Conservation (phyloP, 1,284 basidiomycete species). For the Paramarasmius palmivorus region DNA sequence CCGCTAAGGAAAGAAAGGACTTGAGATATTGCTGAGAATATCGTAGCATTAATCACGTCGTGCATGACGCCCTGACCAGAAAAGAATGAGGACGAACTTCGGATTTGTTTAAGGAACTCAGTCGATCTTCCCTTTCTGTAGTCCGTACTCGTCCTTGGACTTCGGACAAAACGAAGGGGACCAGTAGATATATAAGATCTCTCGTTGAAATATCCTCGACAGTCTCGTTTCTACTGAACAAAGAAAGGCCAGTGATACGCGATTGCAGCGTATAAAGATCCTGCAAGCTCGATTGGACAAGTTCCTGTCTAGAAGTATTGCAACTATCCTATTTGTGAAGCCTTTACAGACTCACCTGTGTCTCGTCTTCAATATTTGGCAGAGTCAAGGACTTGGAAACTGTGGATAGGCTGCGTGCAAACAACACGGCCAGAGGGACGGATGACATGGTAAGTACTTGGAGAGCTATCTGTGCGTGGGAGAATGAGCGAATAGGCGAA, state of each 20-base stretch:
- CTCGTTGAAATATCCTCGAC: conserved; percentile 84
- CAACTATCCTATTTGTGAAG: background rate
- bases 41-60: conserved; percentile 18
- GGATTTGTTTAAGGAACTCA: conserved; percentile 53
- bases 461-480: too few species aligned
- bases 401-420: conserved; percentile 18
- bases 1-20: conserved; percentile 58
- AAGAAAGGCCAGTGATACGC: conserved; percentile 57
- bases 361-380: conserved; percentile 47
- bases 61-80: background rate
- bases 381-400: conserved; percentile 45
- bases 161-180: conserved; percentile 75
- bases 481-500: too few species aligned
- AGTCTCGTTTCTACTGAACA: conserved; percentile 87
- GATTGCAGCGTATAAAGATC: conserved; percentile 54
- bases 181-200: conserved; percentile 79
- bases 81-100: conserved; percentile 49
- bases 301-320: conserved; percentile 40
- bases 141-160: conserved; percentile 69
- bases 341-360: conserved; percentile 40
- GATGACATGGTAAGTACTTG: conserved; percentile 7
- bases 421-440: conserved; percentile 12
- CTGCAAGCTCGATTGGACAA: conserved; percentile 52
- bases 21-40: conserved; percentile 55
- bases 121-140: conserved; percentile 58